Percentiles rank a stretch among this genome's conserved stretches.
Conservation (phyloP, 2,329 filamentous ascomycete genomes). For the Colletotrichum sublineola region DNA sequence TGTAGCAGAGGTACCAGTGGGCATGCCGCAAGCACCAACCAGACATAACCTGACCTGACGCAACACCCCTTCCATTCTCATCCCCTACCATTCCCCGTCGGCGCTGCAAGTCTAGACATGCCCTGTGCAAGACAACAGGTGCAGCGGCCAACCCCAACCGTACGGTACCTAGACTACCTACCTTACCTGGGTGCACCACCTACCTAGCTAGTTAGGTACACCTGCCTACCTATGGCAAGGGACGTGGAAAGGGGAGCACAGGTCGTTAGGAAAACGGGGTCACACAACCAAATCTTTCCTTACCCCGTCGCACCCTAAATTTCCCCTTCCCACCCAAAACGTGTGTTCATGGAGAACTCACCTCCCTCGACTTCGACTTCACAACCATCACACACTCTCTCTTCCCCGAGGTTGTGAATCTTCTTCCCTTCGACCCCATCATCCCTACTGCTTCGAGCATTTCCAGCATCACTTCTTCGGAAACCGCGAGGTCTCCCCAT, state of each 20-base stretch:
- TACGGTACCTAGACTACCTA: no score
- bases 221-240: not conserved
- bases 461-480: conserved; percentile 37
- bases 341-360: conserved; percentile 29
- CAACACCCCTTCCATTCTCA: not conserved
- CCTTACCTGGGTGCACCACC: no score
- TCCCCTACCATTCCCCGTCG: not conserved
- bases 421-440: conserved; percentile 39
- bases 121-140: not conserved
- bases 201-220: no score
- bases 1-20: conserved; percentile 14
- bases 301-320: conserved; percentile 42
- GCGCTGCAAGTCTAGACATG: not conserved
- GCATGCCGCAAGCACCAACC: not conserved
- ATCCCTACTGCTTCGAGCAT: conserved; percentile 42
- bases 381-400: conserved; percentile 39
- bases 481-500: conserved; percentile 22
- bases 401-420: conserved; percentile 41
- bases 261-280: conserved; percentile 35
- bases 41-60: not conserved
- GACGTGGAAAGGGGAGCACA: conserved; percentile 17
- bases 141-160: not conserved
- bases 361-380: conserved; percentile 28
- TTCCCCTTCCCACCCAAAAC: conserved; percentile 44
- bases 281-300: conserved; percentile 39